Base-by-base conservation (phyloP, 148 eudicot species). In the Silene latifolia region DNA sequence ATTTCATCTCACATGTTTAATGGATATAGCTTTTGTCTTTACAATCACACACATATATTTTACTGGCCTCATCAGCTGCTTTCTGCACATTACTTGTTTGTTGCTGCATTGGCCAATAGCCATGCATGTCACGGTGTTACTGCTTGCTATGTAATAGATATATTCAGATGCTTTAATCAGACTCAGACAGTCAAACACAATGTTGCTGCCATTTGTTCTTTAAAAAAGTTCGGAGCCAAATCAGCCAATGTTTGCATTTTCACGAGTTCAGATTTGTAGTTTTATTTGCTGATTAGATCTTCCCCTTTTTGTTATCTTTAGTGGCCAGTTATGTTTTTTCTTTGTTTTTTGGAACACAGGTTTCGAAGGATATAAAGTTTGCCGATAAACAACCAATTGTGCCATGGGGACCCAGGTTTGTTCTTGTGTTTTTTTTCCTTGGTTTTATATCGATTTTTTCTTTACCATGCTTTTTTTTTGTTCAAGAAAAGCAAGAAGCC, bases 401-500 rank as follows among this genome's bases (percentile, higher is more conserved):
- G 76, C 90, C 98, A 58, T 94, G 98, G 97, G 97, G 89, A 60
- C 98, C 98, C 77, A 93, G 98, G 98, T 93, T 78, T 74, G 82
- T 75, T 81, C 56, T 65, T 39, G 56, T 19, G 71, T n/a, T 23
- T 53, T n/a, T 24, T 62, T 74, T 12, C 46, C 24, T 46, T 4
- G 63, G 23, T 53, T 14, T 23, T 3, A 71, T 72, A 18, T 23
- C 20, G 14, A 42, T 1, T 48, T 67, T 57, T 7, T 19, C 17
- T 1, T 20, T 51, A 10, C 42, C 7, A 7, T 73, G 72, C 62
- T 47, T 18, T 4, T 21, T 57, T 51, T 10, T 14, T 54, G 14
- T 67, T 5, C 69, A 24, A 24, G 27, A 42, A 25, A 13, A 67
- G n/a, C 9, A 14, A 27, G 25, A 11, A 23, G 24, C 17, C 1